Percentiles rank a stretch among this genome's conserved stretches.
Evolutionary conservation across 2,329 filamentous ascomycete genomes (phyloP).

Genomic region (Ploettnerulaceae sp.): DNA sequence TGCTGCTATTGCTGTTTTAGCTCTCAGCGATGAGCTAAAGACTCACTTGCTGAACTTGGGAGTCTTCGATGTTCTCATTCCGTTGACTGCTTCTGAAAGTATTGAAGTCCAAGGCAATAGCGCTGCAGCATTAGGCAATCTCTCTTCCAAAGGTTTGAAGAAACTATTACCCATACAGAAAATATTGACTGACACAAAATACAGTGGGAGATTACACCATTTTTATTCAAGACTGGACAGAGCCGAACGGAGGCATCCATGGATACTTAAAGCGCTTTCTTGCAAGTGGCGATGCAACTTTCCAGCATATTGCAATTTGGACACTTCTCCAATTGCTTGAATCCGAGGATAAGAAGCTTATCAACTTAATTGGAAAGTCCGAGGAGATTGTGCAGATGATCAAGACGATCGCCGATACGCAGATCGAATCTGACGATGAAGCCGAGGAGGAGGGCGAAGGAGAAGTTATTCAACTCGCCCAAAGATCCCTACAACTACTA

Average conservation of each 20-base stretch:
- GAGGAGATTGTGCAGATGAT: constrained; percentile 92
- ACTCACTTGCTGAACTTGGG: constrained; percentile 83
- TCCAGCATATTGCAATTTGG: constrained; percentile 99
- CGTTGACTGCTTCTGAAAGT: constrained; percentile 88
- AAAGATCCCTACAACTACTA: constrained; percentile 81
- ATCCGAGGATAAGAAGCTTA: constrained; percentile 86
- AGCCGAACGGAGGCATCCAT: constrained; percentile 90
- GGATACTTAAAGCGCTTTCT: constrained; percentile 92
- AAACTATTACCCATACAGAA: neutral
- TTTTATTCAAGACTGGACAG: constrained; percentile 89
- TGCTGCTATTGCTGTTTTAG: constrained; percentile 94
- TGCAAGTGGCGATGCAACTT: constrained; percentile 89
- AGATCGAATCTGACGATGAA: constrained; percentile 81
- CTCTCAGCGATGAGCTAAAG: constrained; percentile 93
- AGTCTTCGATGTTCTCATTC: constrained; percentile 94
- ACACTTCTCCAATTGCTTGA: constrained; percentile 92
- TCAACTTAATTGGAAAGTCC: constrained; percentile 81
- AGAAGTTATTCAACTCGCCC: constrained; percentile 86
- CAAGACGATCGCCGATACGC: constrained; percentile 82
- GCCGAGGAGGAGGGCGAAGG: constrained; percentile 86
- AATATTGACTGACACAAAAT: constrained; percentile 29
- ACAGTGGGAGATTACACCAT: constrained; percentile 93
- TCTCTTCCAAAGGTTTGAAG: constrained; percentile 85
- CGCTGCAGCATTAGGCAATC: constrained; percentile 87
- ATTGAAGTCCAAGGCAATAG: constrained; percentile 99